Evolutionary conservation across 2,329 filamentous ascomycete species (phyloP).

Genomic region (Verticillium nonalfalfae): DNA sequence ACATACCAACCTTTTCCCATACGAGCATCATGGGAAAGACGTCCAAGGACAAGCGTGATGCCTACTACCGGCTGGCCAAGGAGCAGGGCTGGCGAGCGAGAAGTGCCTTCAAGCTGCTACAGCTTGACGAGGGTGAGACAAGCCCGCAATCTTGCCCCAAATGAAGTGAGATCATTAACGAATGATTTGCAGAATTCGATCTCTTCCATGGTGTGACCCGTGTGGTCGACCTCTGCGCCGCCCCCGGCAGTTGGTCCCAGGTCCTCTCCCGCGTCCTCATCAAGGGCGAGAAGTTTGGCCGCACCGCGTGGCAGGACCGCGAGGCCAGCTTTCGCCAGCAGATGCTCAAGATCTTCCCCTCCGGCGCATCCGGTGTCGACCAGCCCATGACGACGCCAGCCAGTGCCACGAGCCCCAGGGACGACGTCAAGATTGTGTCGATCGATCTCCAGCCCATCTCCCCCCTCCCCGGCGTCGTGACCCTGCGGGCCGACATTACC

Average conservation of each 20-base stretch:
- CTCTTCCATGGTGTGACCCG: slow-evolving; percentile 85
- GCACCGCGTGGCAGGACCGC: slow-evolving; percentile 80
- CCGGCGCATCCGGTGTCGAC: slow-evolving; percentile 14
- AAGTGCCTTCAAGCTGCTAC: slow-evolving; percentile 93
- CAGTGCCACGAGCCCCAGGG: slow-evolving; percentile 8
- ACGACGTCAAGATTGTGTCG: slow-evolving; percentile 86
- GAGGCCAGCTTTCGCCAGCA: slow-evolving; percentile 60
- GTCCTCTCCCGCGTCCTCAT: slow-evolving; percentile 91
- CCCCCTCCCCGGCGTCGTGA: slow-evolving; percentile 85
- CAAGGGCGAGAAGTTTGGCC: slow-evolving; percentile 85
- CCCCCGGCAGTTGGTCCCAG: slow-evolving; percentile 95
- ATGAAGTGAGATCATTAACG: slow-evolving; percentile 5
- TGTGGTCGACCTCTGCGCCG: slow-evolving; percentile 93
- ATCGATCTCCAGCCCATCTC: slow-evolving; percentile 97
- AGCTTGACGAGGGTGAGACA: slow-evolving; percentile 70
- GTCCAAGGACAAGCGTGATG: slow-evolving; percentile 97
- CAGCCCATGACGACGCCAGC: slow-evolving; percentile 4
- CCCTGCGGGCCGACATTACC: slow-evolving; percentile 91
- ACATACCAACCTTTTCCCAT: neutral
- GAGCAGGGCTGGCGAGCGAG: slow-evolving; percentile 97
- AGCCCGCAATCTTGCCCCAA: neutral
- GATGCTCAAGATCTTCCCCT: slow-evolving; percentile 45
- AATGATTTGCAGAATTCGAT: slow-evolving; percentile 66
- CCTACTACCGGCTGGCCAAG: slow-evolving; percentile 95
- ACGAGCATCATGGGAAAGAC: slow-evolving; percentile 74